Base-by-base conservation (phyloP, 163 green algal genomes). In the Scenedesmus sp. region DNA sequence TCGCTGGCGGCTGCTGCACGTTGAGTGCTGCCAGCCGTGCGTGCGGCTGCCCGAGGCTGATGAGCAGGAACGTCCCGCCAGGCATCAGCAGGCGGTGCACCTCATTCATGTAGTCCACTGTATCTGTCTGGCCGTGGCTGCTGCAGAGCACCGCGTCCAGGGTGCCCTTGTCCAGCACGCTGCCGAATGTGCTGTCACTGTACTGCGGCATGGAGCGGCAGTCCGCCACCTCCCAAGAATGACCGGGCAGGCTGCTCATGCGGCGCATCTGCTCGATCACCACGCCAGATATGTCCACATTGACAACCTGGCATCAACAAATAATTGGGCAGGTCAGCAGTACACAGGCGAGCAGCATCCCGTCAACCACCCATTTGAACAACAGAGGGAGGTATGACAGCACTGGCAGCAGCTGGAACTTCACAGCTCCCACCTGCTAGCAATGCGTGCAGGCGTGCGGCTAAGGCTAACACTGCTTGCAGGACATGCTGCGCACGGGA, bases 91-190 rank as follows among this genome's bases (percentile, higher is more conserved):
- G 61, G 59, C 92, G 83, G 73, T 85, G 70, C 33, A 93, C 91
- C 81, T 94, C 92, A 16, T 85, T 61, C 20, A 94, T 42, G 59
- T 94, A 94, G 42, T 81, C 68, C 2, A 78, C 56, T 24, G 85
- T 76, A 49, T 94, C 92, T 24, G 53, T 10, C 72, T 88, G 81
- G 18, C 92, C 92, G 18, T 65, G 73, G 30, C 81, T 86, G 35
- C 89, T 89, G 88, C 94, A 96, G 35, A 95, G 80, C 72, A 95
- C 89, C 26, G 94, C 93, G 43, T 96, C 94, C 35, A 96, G 68
- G 0, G 94, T 96, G 42, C 94, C 94, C 82, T 96, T 96, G 91
- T 96, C 94, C 16, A 96, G 73, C 59, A 94, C 93, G 7, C 87
- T 89, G 26, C 49, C 84, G 68, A 96, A 95, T 65, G 33, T 68